A percentile compares a stretch with the other conserved stretches of the same genome.
These are phyloP conservation scores for Scenedesmus sp. DNA, from an alignment of 163 green algal genomes.

Conservation along the genomic window DNA sequence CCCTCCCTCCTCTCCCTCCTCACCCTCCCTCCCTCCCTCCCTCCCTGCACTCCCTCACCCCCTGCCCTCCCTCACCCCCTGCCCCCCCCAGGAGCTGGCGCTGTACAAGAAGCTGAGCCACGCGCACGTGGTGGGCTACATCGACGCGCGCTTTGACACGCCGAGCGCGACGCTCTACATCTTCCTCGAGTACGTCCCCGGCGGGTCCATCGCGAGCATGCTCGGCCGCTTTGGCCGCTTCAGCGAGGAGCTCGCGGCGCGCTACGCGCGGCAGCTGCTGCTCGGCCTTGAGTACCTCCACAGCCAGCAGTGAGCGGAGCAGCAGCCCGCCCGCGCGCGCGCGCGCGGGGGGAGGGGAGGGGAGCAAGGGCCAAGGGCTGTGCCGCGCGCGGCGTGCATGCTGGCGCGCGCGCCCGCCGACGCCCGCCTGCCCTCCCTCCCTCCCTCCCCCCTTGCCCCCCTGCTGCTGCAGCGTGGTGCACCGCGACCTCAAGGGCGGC, in stretches of 20 bases:
- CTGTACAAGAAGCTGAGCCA: slow-evolving; percentile 75
- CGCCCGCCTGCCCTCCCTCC: background rate
- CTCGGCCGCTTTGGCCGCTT: slow-evolving; percentile 79
- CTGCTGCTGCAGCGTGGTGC: slow-evolving; percentile 61
- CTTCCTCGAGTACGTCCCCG: slow-evolving; percentile 97
- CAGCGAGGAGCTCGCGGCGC: slow-evolving; percentile 64
- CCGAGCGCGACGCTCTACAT: slow-evolving; percentile 84
- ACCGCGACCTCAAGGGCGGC: slow-evolving; percentile 83
- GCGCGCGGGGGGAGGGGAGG: too few relatives aligned
- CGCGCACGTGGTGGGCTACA: slow-evolving; percentile 78
- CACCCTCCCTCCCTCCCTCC: background rate
- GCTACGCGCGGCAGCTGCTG: slow-evolving; percentile 85
- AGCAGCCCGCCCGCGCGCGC: slow-evolving; percentile 58
- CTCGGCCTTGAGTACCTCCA: slow-evolving; percentile 86
- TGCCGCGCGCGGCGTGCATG: too few relatives aligned
- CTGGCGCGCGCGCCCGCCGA: too few relatives aligned
- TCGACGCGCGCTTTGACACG: slow-evolving; percentile 63
- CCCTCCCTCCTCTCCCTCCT: background rate
- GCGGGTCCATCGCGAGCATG: slow-evolving; percentile 92
- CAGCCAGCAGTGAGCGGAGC: slow-evolving; percentile 42
- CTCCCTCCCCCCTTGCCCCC: background rate
- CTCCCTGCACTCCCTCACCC: background rate
- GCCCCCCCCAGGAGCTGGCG: slow-evolving; percentile 63
- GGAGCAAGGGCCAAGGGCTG: too few relatives aligned
- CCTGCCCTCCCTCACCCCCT: background rate